phyloP scores from a whole-genome alignment of 140 eudicot genomes.

The Cichorium intybus region DNA sequence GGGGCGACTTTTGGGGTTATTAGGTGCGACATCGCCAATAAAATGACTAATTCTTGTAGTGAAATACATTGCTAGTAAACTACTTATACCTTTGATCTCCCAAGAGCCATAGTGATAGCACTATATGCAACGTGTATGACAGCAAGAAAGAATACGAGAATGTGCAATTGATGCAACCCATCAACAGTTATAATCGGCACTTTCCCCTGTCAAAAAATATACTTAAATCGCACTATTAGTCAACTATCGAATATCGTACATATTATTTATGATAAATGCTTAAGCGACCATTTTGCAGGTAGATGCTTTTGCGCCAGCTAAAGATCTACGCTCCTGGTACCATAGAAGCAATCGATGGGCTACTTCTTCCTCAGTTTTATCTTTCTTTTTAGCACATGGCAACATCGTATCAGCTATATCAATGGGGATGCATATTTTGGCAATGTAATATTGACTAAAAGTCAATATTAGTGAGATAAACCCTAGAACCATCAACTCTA shows the following conservation, averaged over 20 bases:
- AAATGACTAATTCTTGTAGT: no score
- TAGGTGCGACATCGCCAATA: no score
- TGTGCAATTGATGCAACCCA: conserved; percentile 86
- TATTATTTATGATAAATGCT: not conserved
- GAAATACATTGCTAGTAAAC: not conserved
- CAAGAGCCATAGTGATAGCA: conserved; percentile 90
- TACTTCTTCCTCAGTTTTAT: conserved; percentile 6
- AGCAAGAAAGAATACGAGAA: conserved; percentile 86
- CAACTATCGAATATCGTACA: no score
- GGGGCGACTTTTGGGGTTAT: no score
- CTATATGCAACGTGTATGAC: conserved; percentile 74
- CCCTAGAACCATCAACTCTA: conserved; percentile 80
- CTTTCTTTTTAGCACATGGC: conserved; percentile 48
- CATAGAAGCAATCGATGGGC: conserved; percentile 42
- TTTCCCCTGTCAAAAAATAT: conserved; percentile 44
- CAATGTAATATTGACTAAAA: conserved; percentile 67
- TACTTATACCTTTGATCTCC: conserved; percentile 52
- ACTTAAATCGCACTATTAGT: not conserved
- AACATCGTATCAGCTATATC: conserved; percentile 55
- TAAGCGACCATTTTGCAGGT: conserved; percentile 48
- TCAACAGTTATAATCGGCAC: conserved; percentile 70
- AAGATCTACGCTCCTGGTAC: conserved; percentile 42
- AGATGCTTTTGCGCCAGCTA: conserved; percentile 28
- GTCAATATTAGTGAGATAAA: conserved; percentile 69
- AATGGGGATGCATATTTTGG: conserved; percentile 58